phyloP scores from a whole-genome alignment of 768 basidiomycete species.

The Termitomyces sp. region DNA sequence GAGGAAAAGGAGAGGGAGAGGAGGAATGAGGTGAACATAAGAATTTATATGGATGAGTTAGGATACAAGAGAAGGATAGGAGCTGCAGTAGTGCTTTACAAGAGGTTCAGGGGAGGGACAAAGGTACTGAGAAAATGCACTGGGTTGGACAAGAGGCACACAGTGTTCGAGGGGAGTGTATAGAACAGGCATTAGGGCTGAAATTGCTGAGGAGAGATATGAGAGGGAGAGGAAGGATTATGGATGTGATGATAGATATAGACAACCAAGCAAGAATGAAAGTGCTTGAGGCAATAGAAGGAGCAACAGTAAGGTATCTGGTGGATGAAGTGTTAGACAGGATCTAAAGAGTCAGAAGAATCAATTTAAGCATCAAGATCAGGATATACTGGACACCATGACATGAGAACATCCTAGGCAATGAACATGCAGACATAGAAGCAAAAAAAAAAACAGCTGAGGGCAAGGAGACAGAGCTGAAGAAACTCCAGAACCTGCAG shows the following conservation, averaged over 20 bases:
- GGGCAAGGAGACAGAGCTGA: not conserved
- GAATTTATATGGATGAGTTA: no score
- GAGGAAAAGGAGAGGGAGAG: no score
- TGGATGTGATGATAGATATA: not conserved
- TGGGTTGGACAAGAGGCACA: no score
- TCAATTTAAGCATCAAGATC: not conserved
- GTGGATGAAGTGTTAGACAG: not conserved
- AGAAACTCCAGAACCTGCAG: not conserved
- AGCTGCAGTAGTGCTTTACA: no score
- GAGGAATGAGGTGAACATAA: no score
- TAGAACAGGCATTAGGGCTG: no score
- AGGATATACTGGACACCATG: not conserved
- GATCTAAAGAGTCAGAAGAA: not conserved
- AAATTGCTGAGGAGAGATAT: not conserved
- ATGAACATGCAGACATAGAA: not conserved
- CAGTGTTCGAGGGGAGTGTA: no score
- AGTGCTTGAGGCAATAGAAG: not conserved
- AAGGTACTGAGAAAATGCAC: no score
- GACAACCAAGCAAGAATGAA: not conserved
- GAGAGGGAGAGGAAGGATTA: no score
- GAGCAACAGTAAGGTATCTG: not conserved
- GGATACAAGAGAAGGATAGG: no score
- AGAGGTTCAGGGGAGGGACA: no score
- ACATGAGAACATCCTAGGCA: not conserved
- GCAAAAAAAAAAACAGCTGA: not conserved